These are phyloP conservation scores for Hyphodiscus sp. DNA, from an alignment of 2,329 filamentous ascomycete genomes.

Conservation along the genomic window DNA sequence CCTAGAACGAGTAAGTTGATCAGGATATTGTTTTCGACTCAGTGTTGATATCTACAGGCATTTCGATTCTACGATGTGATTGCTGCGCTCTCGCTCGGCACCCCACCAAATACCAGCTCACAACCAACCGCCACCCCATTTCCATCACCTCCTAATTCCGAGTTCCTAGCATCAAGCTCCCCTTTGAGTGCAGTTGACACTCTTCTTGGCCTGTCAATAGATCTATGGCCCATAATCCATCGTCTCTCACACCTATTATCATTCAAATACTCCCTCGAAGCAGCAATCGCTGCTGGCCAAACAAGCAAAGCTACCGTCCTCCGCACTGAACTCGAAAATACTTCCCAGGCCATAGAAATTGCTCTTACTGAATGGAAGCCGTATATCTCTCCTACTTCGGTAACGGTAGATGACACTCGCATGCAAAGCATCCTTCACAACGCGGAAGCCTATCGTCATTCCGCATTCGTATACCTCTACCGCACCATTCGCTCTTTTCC, in stretches of 20 bases:
- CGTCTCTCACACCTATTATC: constrained; percentile 49
- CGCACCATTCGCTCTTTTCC: constrained; percentile 36
- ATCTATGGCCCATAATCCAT: constrained; percentile 58
- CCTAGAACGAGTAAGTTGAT: constrained; percentile 46
- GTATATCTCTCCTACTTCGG: constrained; percentile 33
- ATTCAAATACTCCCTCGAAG: constrained; percentile 45
- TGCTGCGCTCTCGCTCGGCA: constrained; percentile 53
- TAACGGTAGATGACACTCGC: constrained; percentile 8
- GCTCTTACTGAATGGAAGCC: constrained; percentile 52
- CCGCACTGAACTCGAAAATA: constrained; percentile 27
- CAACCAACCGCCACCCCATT: constrained; percentile 41
- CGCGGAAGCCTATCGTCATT: constrained; percentile 44
- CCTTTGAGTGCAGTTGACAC: constrained; percentile 41
- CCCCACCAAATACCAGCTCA: constrained; percentile 46
- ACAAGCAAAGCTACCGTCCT: constrained; percentile 24
- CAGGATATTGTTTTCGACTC: not conserved
- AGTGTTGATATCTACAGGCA: constrained; percentile 38
- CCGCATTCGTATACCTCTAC: constrained; percentile 39
- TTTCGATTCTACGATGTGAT: constrained; percentile 63
- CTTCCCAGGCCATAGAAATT: constrained; percentile 47
- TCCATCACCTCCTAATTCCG: constrained; percentile 42
- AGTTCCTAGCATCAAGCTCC: constrained; percentile 33
- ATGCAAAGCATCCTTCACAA: constrained; percentile 34
- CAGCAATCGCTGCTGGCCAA: constrained; percentile 37
- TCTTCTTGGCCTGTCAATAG: constrained; percentile 54